Evolutionary conservation across 306 rosid genomes (phyloP).

Genomic region (Fragaria ananassa): DNA sequence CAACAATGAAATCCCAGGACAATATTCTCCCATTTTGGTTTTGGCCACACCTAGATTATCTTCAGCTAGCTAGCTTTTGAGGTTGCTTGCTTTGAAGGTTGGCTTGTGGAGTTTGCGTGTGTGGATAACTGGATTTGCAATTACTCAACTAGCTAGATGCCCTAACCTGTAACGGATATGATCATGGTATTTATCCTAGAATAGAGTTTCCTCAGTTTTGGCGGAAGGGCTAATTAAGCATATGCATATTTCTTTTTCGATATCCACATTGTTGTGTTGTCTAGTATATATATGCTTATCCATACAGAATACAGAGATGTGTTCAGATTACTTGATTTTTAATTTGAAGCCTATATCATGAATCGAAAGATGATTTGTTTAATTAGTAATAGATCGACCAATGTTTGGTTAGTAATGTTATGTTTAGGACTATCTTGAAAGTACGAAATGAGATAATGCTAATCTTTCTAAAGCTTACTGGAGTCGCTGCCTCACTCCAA

Average conservation of each 20-base stretch:
- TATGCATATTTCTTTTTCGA: background rate
- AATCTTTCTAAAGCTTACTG: too few species aligned
- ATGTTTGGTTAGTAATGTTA: too few species aligned
- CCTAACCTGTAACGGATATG: background rate
- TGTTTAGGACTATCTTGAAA: too few species aligned
- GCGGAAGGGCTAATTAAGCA: background rate
- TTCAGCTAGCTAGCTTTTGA: background rate
- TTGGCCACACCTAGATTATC: background rate
- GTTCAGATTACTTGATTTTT: too few species aligned
- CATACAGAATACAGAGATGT: too few species aligned
- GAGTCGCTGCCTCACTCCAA: too few species aligned
- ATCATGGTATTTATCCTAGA: background rate
- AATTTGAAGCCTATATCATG: too few species aligned
- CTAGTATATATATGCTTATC: too few species aligned
- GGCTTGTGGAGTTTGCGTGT: background rate
- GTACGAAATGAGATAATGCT: too few species aligned
- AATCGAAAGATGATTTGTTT: too few species aligned
- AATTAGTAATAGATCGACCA: too few species aligned
- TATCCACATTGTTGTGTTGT: background rate
- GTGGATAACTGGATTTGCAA: background rate
- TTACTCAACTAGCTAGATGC: background rate
- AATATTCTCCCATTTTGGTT: background rate
- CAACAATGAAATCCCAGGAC: background rate
- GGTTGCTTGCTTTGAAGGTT: background rate
- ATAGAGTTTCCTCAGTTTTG: background rate